A percentile compares a stretch with the other conserved stretches of the same genome.
Evolutionary conservation across 225 moss, liverwort and hornwort genomes (phyloP).

Genomic region (Polytrichum formosum): DNA sequence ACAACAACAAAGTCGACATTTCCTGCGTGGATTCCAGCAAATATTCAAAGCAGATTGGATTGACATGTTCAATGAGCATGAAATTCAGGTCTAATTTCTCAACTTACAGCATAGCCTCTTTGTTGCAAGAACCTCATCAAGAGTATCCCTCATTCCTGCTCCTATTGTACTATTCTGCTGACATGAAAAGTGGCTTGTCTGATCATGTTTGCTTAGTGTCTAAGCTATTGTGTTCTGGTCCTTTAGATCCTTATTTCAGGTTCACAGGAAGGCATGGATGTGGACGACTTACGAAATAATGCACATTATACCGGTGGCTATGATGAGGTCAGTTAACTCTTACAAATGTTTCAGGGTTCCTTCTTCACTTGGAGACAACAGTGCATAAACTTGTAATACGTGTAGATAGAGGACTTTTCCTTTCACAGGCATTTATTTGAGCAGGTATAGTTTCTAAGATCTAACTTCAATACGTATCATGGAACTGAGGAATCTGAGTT

Average conservation of each 20-base stretch:
- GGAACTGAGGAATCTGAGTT: too few species aligned
- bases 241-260: conserved; percentile 93
- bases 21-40: conserved; percentile 90
- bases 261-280: conserved; percentile 99
- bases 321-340: conserved; percentile 64
- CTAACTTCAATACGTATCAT: too few species aligned
- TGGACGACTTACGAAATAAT: conserved; percentile 88
- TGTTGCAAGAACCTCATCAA: too few species aligned
- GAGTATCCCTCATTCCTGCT: too few species aligned
- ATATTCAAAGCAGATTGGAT: conserved; percentile 94
- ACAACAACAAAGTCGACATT: conserved; percentile 72
- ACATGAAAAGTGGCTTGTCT: conserved; percentile 2
- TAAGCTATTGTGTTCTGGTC: background rate
- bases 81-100: conserved; percentile 64
- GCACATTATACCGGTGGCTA: conserved; percentile 93
- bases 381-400: too few species aligned
- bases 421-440: too few species aligned
- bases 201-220: conserved; percentile 1
- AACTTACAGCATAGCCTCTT: too few species aligned
- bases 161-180: too few species aligned
- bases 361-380: too few species aligned
- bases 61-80: conserved; percentile 99
- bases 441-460: too few species aligned
- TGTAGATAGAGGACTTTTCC: too few species aligned
- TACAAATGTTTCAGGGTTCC: too few species aligned